Evolutionary conservation across 345 rosid species (phyloP).

Genomic region (Eucalyptus camaldulensis): DNA sequence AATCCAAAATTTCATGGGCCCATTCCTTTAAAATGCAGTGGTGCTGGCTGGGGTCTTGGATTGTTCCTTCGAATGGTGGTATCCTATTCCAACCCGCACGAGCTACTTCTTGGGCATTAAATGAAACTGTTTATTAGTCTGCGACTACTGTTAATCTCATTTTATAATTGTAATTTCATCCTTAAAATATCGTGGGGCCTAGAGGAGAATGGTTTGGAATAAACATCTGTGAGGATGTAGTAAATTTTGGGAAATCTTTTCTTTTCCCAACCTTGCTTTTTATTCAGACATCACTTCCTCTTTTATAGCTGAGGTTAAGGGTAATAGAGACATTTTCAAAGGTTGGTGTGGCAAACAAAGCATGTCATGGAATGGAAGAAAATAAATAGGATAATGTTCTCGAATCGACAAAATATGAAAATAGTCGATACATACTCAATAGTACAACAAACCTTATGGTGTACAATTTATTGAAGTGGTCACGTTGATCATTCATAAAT

Average conservation of each 20-base stretch:
- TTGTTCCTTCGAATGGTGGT: background rate
- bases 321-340: background rate
- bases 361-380: background rate
- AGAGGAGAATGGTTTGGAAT: background rate
- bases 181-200: background rate
- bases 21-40: background rate
- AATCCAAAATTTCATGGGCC: background rate
- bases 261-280: background rate
- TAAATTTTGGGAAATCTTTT: background rate
- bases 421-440: background rate
- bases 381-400: background rate
- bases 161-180: background rate
- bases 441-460: background rate
- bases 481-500: background rate
- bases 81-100: background rate
- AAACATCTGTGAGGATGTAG: background rate
- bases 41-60: background rate
- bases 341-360: background rate
- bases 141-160: background rate
- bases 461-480: background rate
- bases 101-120: background rate
- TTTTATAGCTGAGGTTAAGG: background rate
- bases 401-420: background rate
- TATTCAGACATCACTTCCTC: background rate
- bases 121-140: background rate